phyloP scores from a whole-genome alignment of 495 filamentous ascomycete genomes.

The Rhizodiscina lignyota region DNA sequence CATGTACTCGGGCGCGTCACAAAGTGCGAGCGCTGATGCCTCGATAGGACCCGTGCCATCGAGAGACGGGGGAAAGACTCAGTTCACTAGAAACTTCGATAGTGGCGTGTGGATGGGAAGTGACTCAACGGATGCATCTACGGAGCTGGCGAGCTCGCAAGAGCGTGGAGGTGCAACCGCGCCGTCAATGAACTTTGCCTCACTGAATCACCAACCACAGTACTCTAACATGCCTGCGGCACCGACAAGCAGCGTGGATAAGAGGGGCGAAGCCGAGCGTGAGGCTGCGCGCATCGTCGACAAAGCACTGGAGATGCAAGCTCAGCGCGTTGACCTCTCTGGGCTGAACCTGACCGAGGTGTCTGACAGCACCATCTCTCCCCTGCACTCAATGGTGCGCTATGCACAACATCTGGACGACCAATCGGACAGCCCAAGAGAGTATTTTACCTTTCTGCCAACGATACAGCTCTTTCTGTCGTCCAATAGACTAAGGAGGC shows the following conservation, averaged over 20 bases:
- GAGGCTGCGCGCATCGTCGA: background rate
- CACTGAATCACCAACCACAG: too few relatives aligned
- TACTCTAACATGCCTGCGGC: too few relatives aligned
- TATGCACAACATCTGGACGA: conserved; percentile 22
- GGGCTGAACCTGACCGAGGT: conserved; percentile 3
- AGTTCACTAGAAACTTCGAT: conserved; percentile 50
- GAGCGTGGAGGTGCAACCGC: background rate
- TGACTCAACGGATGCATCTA: conserved; percentile 12
- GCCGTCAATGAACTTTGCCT: too few relatives aligned
- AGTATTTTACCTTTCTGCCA: conserved; percentile 34
- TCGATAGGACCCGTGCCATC: conserved; percentile 22
- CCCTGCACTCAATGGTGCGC: conserved; percentile 41
- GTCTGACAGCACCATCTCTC: conserved; percentile 28
- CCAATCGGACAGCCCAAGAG: conserved; percentile 23
- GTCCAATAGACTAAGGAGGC: conserved; percentile 35
- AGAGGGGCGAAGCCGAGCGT: background rate
- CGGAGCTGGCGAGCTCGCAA: conserved; percentile 10
- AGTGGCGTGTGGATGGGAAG: conserved; percentile 73
- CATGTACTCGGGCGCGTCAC: background rate
- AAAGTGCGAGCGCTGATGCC: conserved; percentile 18
- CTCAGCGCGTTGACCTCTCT: conserved; percentile 7
- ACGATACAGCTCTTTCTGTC: conserved; percentile 47
- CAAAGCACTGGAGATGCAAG: background rate
- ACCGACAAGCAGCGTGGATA: too few relatives aligned
- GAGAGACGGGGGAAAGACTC: conserved; percentile 39